Evolutionary conservation across 2,329 filamentous ascomycete genomes (phyloP), one percentile per base, ranked within the genome.

Genomic region (Diplodia seriata): DNA sequence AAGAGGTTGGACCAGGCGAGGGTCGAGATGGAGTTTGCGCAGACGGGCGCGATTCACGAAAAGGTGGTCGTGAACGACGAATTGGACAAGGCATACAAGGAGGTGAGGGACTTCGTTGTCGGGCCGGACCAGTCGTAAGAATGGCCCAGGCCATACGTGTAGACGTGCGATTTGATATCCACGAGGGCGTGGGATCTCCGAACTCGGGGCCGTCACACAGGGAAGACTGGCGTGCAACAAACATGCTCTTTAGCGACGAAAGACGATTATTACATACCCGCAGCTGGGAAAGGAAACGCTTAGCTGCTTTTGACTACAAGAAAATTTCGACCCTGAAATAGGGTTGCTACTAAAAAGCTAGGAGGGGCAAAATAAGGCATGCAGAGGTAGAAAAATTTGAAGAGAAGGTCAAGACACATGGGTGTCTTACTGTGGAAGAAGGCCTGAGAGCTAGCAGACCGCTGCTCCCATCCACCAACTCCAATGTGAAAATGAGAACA

Each of bases 31-130:
- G 79, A 79, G 56, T 81, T 78, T 71, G 77, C 78, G 23, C 73
- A 76, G 53, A 76, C 73, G 57, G 72, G 71, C 11, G 82, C 79
- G 1, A 79, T 83, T 4, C 85, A 86, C 71, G 85, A 87, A 68
- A 82, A 81, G 70, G 76, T 84, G 36, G 80, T 88, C 29, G 78
- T 82, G 50, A 86, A 86, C 68, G 84, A 84, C 68, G 81, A 85
- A 69, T 69, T 86, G 43, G 84, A 86, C 33, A 78, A 77, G 47
- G 81, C 84, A 1, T 86, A 82, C 71, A 76, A 82, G 65, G 77
- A 81, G 69, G 78, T 87, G 8, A 83, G 83, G 74, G 77, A 78
- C 23, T 87, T 84, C 71, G 80, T 87, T 12, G 82, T 86, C 57
- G 80, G 78, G n/a, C 47, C 47, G 29, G 38, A 12, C 53, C 26